Conservation (phyloP, 2,329 filamentous ascomycete genomes). For the Claviceps sp. region DNA sequence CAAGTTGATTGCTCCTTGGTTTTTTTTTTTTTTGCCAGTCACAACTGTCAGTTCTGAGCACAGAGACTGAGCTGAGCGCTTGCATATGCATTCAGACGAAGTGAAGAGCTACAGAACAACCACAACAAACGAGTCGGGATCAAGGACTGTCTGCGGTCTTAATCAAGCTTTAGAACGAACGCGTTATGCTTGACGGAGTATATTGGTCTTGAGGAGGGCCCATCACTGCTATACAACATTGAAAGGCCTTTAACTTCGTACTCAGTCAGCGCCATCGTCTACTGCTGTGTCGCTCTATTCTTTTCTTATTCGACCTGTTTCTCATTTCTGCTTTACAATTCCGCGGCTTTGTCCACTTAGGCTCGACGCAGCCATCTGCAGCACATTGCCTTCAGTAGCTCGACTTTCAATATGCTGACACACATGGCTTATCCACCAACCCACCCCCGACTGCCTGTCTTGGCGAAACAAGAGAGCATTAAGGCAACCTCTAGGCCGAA, state of each 20-base stretch:
- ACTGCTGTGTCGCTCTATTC: not conserved
- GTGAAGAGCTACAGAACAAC: not conserved
- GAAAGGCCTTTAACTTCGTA: not conserved
- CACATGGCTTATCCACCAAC: constrained; percentile 5
- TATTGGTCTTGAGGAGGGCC: not conserved
- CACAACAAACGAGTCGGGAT: not conserved
- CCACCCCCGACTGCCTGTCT: constrained; percentile 1
- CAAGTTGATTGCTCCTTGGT: not conserved
- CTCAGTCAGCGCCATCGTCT: not conserved
- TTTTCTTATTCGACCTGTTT: not conserved
- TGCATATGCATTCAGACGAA: constrained; percentile 4
- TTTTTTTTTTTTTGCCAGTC: not conserved
- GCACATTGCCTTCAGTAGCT: not conserved
- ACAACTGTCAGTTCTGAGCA: constrained; percentile 1
- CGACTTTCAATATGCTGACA: constrained; percentile 5
- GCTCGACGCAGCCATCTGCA: not conserved
- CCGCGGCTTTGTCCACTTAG: not conserved
- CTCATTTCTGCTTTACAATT: not conserved
- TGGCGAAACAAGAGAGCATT: not conserved
- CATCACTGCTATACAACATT: not conserved
- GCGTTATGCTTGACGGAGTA: not conserved
- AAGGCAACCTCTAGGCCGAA: constrained; percentile 2
- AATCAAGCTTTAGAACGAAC: not conserved
- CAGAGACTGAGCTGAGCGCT: not conserved
- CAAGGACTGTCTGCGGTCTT: not conserved